Evolutionary conservation across 768 basidiomycete species (phyloP).

Genomic region (Leccinum uliginosum): DNA sequence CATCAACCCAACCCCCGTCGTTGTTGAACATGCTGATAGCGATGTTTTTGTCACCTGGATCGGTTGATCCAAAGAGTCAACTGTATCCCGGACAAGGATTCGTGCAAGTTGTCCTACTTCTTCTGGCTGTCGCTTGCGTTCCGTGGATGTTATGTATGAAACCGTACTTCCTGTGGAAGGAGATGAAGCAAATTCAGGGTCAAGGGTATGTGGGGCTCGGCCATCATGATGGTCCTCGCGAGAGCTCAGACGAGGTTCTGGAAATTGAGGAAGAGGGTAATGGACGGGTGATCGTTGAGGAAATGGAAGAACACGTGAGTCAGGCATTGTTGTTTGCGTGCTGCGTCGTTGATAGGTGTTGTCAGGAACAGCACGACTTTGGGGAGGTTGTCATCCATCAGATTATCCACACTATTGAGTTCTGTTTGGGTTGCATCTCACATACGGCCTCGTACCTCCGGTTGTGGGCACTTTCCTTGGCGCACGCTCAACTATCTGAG

Average conservation of each 20-base stretch:
- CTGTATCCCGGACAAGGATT: conserved; percentile 86
- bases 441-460: conserved; percentile 93
- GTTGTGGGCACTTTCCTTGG: conserved; percentile 96
- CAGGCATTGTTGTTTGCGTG: conserved; percentile 7
- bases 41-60: conserved; percentile 93
- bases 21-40: conserved; percentile 93
- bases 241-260: conserved; percentile 56
- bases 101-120: conserved; percentile 74
- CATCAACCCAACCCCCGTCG: conserved; percentile 72
- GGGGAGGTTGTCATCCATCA: conserved; percentile 96
- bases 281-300: conserved; percentile 68
- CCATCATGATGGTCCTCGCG: conserved; percentile 52
- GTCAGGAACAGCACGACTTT: conserved; percentile 83
- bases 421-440: conserved; percentile 97
- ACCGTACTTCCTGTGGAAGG: conserved; percentile 88
- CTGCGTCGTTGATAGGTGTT: conserved; percentile 7
- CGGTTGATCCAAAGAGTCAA: conserved; percentile 59
- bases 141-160: conserved; percentile 93
- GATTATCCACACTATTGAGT: conserved; percentile 98
- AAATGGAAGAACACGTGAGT: conserved; percentile 70
- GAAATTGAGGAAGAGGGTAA: conserved; percentile 82
- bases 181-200: conserved; percentile 75
- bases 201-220: conserved; percentile 79
- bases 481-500: conserved; percentile 95
- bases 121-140: conserved; percentile 81